Evolutionary conservation across 2,329 filamentous ascomycete species (phyloP), one percentile per base, ranked within the genome.

Genomic region (Cladosporium sp.): DNA sequence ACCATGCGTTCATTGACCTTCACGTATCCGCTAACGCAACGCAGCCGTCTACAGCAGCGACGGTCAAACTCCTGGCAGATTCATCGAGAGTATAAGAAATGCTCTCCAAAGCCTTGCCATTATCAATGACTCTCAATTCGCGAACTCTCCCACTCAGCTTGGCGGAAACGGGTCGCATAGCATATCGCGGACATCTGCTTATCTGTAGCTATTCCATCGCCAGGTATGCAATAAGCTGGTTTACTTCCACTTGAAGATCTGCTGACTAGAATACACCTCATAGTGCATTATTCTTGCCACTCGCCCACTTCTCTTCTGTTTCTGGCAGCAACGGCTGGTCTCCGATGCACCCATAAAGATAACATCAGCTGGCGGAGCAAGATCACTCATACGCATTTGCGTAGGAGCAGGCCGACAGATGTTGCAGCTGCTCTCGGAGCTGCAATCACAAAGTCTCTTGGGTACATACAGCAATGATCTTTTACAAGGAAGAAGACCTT

Each of bases 11-110:
- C 19, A 30, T 33, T 4, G n/a, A n/a, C n/a, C n/a, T n/a, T n/a
- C n/a, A n/a, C n/a, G 8, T 19, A 27, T 15, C 3, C 19, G 48
- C 53, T 55, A 35, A 55, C 33, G 6, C n/a, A 7, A 15, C 20
- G 7, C 22, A 59, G 57, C 55, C 42, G 55, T 57, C 9, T 59
- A 59, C 36, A 54, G 50, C 15, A 54, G 50, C 19, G 50, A 46
- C n/a, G 53, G 55, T 8, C 38, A 50, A 5, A 49, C 50, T 16
- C 53, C 50, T 18, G 50, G 53, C 13, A 47, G 49, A 6, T 57
- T 58, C 25, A 27, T 59, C 4, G 22, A 35, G 3, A 54, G 53
- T 32, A 58, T 56, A 29, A 58, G 57, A 41, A 49, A 33, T 29
- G 57, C 55, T 12, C 52, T 59, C 1, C 51, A 49, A 32, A 53